Evolutionary conservation across 768 basidiomycete genomes (phyloP), one percentile per base, ranked within the genome.

Genomic region (Podaxis sp.): DNA sequence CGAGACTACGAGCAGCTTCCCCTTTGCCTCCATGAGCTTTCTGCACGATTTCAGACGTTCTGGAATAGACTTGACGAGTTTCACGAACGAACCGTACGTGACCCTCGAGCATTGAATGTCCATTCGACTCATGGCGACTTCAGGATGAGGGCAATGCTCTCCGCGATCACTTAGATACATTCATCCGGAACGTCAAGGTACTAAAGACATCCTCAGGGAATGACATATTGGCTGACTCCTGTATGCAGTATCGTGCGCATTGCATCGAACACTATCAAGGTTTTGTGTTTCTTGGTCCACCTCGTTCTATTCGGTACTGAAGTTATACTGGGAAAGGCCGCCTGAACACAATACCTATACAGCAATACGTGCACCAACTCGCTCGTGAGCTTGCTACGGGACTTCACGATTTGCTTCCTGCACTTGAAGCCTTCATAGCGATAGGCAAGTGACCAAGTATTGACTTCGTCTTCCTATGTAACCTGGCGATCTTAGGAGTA

Each of bases 361-460:
- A 59, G 46, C 58, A 44, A 22, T 59, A 59, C 36, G 49, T 59
- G 3, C 58, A 59, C 20, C 58, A 59, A 15, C 46, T 59, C 20
- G 46, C 51, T 11, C 37, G 51, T n/a, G 60, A 61, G 52, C 51
- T 61, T 30, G 36, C 36, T 12, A 15, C 17, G 7, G 60, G 40
- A 4, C 37, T 61, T 44, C 48, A 54, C 8, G 33, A 46, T 17
- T 30, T 53, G 17, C n/a, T 37, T 33, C 30, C 41, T 10, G 51
- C 26, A n/a, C 26, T 61, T 3, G 37, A 38, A 22, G 51, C 49
- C 17, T 61, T 61, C 26, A 54, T 48, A 7, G 60, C 51, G 17
- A 48, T 61, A 30, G 60, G 60, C 44, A 54, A 20, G 58, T 52
- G n/a, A n/a, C 11, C 30, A 11, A 54, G 5, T 37, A 7, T 12